phyloP scores from a whole-genome alignment of 2,329 filamentous ascomycete species.

The Furcasterigmium furcatum region DNA sequence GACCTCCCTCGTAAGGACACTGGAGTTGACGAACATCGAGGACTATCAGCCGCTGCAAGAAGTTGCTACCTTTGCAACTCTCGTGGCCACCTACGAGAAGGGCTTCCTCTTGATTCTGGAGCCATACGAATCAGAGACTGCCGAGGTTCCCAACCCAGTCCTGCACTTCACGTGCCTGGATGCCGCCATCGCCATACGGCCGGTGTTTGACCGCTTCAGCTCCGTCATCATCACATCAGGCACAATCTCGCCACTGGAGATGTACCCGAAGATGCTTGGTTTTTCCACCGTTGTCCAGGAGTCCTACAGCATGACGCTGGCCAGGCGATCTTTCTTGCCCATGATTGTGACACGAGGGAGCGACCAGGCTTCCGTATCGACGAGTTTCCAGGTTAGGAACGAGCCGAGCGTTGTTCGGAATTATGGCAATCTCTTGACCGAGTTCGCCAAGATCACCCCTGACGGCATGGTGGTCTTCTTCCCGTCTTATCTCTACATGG shows the following conservation, averaged over 20 bases:
- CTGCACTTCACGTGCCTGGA: constrained; percentile 96
- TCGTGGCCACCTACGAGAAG: constrained; percentile 95
- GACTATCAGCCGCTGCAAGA: constrained; percentile 97
- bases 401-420: constrained; percentile 97
- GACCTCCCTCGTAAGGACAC: constrained; percentile 88
- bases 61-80: constrained; percentile 93
- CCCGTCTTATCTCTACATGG: constrained; percentile 98
- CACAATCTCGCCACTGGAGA: constrained; percentile 93
- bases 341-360: constrained; percentile 97
- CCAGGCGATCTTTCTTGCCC: constrained; percentile 89
- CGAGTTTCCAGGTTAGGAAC: constrained; percentile 91
- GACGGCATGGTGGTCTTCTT: constrained; percentile 99
- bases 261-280: constrained; percentile 98
- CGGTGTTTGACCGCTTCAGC: constrained; percentile 94
- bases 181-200: constrained; percentile 95
- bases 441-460: constrained; percentile 93
- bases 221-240: constrained; percentile 98
- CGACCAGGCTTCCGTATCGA: constrained; percentile 90
- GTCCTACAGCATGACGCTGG: constrained; percentile 95
- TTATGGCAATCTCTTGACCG: constrained; percentile 88
- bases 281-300: constrained; percentile 93
- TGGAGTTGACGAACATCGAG: constrained; percentile 96
- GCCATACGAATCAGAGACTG: constrained; percentile 92
- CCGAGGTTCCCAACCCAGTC: constrained; percentile 94
- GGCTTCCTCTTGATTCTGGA: constrained; percentile 96